Percentiles rank a stretch among this genome's conserved stretches.
These are phyloP conservation scores for Melanomma pulvis-pyrius DNA, from an alignment of 495 filamentous ascomycete species.

Conservation along the genomic window DNA sequence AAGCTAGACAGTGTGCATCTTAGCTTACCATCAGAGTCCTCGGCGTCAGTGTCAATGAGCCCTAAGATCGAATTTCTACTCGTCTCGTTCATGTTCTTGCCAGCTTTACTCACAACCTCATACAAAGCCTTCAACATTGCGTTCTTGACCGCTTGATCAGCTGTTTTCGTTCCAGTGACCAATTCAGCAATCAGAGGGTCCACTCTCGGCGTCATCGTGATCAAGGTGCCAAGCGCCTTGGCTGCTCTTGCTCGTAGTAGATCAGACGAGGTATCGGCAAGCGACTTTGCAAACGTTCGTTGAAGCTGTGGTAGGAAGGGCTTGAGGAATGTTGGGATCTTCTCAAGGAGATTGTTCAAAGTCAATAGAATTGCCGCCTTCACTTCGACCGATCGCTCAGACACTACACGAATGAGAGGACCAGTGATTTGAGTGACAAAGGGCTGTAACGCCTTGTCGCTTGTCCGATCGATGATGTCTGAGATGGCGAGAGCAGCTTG, in stretches of 20 bases:
- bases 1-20: constrained; percentile 23
- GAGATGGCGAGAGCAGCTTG: constrained; percentile 91
- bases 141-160: constrained; percentile 84
- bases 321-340: constrained; percentile 93
- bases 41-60: constrained; percentile 82
- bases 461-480: constrained; percentile 91
- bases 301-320: constrained; percentile 97
- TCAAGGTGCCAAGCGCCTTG: constrained; percentile 93
- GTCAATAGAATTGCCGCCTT: constrained; percentile 94
- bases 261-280: constrained; percentile 92
- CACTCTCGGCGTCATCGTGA: constrained; percentile 92
- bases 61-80: constrained; percentile 79
- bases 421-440: constrained; percentile 98
- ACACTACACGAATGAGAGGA: constrained; percentile 94
- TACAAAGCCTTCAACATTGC: constrained; percentile 98
- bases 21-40: constrained; percentile 62
- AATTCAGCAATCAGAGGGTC: constrained; percentile 90
- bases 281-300: constrained; percentile 91
- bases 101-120: constrained; percentile 93
- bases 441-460: constrained; percentile 77
- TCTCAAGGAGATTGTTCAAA: constrained; percentile 91
- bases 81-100: constrained; percentile 87
- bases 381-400: constrained; percentile 91
- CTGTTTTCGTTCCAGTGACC: constrained; percentile 88
- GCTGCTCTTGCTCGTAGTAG: constrained; percentile 83